A percentile compares a stretch with the other conserved stretches of the same genome.
phyloP scores from a whole-genome alignment of 163 green algal genomes.

The Chlorella variabilis region DNA sequence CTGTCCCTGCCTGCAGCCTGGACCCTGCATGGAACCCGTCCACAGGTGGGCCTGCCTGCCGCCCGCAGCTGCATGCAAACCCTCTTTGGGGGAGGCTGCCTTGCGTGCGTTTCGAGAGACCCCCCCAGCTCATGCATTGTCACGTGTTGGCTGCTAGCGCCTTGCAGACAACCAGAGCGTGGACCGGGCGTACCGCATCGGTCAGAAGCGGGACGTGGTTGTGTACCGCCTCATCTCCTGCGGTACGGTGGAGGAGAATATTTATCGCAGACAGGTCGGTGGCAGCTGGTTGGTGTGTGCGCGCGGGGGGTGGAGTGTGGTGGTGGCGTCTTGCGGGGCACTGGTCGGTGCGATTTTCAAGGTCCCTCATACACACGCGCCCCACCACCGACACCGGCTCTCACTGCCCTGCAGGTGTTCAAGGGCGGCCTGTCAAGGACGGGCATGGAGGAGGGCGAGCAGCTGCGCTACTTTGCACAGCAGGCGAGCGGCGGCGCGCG shows the following conservation, averaged over 20 bases:
- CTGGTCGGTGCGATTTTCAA: too few species aligned
- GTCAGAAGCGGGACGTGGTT: slow-evolving; percentile 47
- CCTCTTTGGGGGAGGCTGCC: too few species aligned
- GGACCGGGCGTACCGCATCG: slow-evolving; percentile 95
- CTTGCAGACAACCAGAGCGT: slow-evolving; percentile 86
- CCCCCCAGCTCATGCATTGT: too few species aligned
- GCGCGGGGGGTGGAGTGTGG: too few species aligned
- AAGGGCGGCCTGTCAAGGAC: slow-evolving; percentile 85
- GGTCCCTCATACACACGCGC: too few species aligned
- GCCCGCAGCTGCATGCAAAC: too few species aligned
- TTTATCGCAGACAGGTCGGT: slow-evolving; percentile 87
- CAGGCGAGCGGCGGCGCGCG: slow-evolving; percentile 37
- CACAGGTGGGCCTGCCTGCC: slow-evolving; percentile 29
- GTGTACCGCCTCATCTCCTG: slow-evolving; percentile 94
- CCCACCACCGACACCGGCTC: too few species aligned
- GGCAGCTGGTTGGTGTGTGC: background rate
- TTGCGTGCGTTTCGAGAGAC: too few species aligned
- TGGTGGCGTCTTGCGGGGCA: too few species aligned
- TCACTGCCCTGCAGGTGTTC: slow-evolving; percentile 89
- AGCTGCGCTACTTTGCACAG: slow-evolving; percentile 77
- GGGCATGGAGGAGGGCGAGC: slow-evolving; percentile 77
- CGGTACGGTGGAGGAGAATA: slow-evolving; percentile 98
- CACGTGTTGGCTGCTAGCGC: too few species aligned
- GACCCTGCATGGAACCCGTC: slow-evolving; percentile 95
- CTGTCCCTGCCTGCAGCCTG: slow-evolving; percentile 59